phyloP scores from a whole-genome alignment of 306 rosid genomes.

The Medicago lupulina region DNA sequence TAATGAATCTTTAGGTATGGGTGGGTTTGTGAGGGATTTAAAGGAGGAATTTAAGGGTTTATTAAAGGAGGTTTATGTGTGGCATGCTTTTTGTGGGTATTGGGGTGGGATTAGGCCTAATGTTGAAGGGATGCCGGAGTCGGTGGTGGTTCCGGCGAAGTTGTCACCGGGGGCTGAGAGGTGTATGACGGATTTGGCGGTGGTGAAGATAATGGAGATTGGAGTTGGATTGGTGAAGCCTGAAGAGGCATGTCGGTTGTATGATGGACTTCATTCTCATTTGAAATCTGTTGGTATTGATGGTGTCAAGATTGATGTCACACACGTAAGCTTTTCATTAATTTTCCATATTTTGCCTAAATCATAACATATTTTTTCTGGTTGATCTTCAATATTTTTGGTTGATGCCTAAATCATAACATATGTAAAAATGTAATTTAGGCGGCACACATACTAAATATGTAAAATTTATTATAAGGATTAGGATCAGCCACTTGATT shows the following conservation, averaged over 20 bases:
- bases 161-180: constrained; percentile 50
- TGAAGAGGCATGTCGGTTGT: constrained; percentile 51
- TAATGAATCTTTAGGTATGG: constrained; percentile 47
- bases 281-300: constrained; percentile 62
- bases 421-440: too few relatives aligned
- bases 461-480: too few relatives aligned
- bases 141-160: constrained; percentile 48
- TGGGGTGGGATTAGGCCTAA: constrained; percentile 76
- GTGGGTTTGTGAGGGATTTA: constrained; percentile 64
- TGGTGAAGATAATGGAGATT: constrained; percentile 53
- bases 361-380: too few relatives aligned
- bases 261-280: constrained; percentile 66
- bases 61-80: constrained; percentile 67
- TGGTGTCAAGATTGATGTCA: constrained; percentile 81
- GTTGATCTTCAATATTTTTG: too few relatives aligned
- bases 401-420: too few relatives aligned
- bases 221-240: constrained; percentile 73
- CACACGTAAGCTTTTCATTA: constrained; percentile 49
- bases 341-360: too few relatives aligned
- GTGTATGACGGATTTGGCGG: constrained; percentile 71
- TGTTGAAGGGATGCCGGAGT: constrained; percentile 51
- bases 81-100: constrained; percentile 83
- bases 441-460: too few relatives aligned
- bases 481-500: too few relatives aligned
- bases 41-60: constrained; percentile 63